Percentiles rank a stretch among this genome's conserved stretches.
Conservation (phyloP, 2,329 filamentous ascomycete genomes). For the Phyllachora maydis region DNA sequence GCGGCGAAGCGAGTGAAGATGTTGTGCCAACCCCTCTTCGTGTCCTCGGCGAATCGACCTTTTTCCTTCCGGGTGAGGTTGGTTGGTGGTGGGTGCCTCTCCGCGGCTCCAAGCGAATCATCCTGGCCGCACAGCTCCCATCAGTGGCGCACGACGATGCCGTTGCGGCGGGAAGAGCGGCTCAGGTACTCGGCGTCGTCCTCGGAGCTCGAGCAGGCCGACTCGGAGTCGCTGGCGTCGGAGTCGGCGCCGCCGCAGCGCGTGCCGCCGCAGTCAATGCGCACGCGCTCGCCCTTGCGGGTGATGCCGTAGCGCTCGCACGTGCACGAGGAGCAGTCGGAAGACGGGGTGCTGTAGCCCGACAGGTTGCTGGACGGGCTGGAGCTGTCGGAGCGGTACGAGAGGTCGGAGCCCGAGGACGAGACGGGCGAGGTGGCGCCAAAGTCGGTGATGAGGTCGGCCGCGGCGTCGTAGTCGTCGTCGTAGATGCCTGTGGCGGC, state of each 20-base stretch:
- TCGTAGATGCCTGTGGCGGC: constrained; percentile 36
- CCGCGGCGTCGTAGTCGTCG: no score
- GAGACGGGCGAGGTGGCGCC: constrained; percentile 38
- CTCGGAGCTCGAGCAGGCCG: constrained; percentile 38
- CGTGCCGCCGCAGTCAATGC: constrained; percentile 82
- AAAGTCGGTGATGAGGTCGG: constrained; percentile 33
- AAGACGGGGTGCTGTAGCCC: constrained; percentile 61
- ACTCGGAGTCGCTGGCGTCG: constrained; percentile 46
- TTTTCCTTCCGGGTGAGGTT: no score
- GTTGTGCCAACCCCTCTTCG: no score
- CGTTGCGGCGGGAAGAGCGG: constrained; percentile 43
- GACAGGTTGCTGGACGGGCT: constrained; percentile 53
- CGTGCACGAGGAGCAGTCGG: constrained; percentile 61
- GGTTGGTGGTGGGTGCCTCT: no score
- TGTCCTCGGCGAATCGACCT: no score
- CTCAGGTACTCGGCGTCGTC: constrained; percentile 35
- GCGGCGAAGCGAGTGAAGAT: no score
- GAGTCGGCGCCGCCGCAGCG: constrained; percentile 69
- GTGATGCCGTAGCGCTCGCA: constrained; percentile 97
- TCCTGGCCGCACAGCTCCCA: no score
- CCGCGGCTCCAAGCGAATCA: no score
- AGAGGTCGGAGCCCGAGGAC: constrained; percentile 46
- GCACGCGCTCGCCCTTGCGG: constrained; percentile 77
- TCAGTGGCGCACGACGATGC: constrained; percentile 41
- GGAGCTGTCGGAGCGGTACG: constrained; percentile 53